A percentile compares a stretch with the other conserved stretches of the same genome.
Evolutionary conservation across 352 stramenopile genomes (phyloP).

Genomic region (Phytophthora boehmeriae): DNA sequence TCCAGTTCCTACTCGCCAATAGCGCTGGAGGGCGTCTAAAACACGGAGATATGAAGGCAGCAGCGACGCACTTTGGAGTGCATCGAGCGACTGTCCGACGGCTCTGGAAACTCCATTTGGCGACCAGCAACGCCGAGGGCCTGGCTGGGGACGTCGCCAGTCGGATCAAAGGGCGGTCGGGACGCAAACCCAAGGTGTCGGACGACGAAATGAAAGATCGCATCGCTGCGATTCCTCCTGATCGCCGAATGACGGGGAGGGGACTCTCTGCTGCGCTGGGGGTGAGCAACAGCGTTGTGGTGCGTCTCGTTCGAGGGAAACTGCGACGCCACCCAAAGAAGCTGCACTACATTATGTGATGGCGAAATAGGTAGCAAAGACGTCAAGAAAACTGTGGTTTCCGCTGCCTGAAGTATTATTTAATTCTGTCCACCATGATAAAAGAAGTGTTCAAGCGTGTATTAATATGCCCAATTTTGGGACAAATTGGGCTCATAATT

Average conservation of each 20-base stretch:
- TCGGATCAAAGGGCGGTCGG: slow-evolving; percentile 39
- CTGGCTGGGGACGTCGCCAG: slow-evolving; percentile 35
- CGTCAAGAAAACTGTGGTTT: too few relatives aligned
- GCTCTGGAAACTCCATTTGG: slow-evolving; percentile 37
- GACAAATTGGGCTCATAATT: too few relatives aligned
- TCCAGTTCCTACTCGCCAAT: slow-evolving; percentile 41
- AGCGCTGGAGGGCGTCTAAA: slow-evolving; percentile 40
- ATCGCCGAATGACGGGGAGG: slow-evolving; percentile 40
- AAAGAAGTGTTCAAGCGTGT: too few relatives aligned
- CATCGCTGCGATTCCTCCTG: slow-evolving; percentile 30
- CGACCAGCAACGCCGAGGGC: slow-evolving; percentile 18
- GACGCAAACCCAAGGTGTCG: slow-evolving; percentile 39
- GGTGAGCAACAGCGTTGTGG: slow-evolving; percentile 44
- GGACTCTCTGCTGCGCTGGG: slow-evolving; percentile 31
- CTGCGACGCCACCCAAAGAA: slow-evolving; percentile 43
- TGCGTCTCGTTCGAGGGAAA: slow-evolving; percentile 41
- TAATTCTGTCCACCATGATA: too few relatives aligned
- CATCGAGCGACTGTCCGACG: slow-evolving; percentile 39
- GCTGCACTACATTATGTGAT: slow-evolving; percentile 44
- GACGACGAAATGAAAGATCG: slow-evolving; percentile 41
- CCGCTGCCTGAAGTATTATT: too few relatives aligned
- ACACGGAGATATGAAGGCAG: slow-evolving; percentile 41
- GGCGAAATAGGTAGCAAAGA: not conserved
- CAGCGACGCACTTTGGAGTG: slow-evolving; percentile 38
- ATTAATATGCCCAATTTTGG: too few relatives aligned